Evolutionary conservation across 352 stramenopile species (phyloP).

Genomic region (Phytophthora boehmeriae): DNA sequence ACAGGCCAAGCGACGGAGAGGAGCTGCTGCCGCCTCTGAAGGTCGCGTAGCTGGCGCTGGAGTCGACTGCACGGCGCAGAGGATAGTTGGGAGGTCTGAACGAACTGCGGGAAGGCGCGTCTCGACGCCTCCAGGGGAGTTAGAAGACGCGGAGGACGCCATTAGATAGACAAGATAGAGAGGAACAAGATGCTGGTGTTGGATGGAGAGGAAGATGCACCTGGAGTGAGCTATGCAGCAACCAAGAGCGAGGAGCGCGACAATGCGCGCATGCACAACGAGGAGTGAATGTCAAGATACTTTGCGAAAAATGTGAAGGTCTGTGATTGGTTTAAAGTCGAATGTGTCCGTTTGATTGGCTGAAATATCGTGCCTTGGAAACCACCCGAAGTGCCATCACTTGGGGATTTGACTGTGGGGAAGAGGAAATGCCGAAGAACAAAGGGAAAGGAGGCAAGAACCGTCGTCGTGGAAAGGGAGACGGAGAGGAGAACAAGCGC

Average conservation of each 20-base stretch:
- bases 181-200: background rate
- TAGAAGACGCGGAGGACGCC: constrained; percentile 11
- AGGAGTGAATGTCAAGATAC: background rate
- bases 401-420: constrained; percentile 27
- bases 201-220: background rate
- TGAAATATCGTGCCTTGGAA: constrained; percentile 22
- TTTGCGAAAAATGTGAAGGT: background rate
- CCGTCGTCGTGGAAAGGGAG: constrained; percentile 97
- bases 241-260: background rate
- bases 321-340: constrained; percentile 1
- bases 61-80: constrained; percentile 29
- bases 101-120: constrained; percentile 13
- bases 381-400: constrained; percentile 36
- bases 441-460: constrained; percentile 99
- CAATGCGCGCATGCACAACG: background rate
- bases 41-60: constrained; percentile 27
- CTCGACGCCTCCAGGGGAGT: constrained; percentile 28
- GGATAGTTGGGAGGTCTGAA: constrained; percentile 26
- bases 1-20: constrained; percentile 50
- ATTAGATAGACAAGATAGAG: constrained; percentile 10
- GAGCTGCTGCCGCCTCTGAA: constrained; percentile 18
- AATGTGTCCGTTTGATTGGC: constrained; percentile 18
- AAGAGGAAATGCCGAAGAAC: constrained; percentile 82
- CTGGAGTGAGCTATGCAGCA: background rate
- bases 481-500: constrained; percentile 98